These are phyloP conservation scores for Pythium brassicae DNA, from an alignment of 352 stramenopile species.

Conservation along the genomic window DNA sequence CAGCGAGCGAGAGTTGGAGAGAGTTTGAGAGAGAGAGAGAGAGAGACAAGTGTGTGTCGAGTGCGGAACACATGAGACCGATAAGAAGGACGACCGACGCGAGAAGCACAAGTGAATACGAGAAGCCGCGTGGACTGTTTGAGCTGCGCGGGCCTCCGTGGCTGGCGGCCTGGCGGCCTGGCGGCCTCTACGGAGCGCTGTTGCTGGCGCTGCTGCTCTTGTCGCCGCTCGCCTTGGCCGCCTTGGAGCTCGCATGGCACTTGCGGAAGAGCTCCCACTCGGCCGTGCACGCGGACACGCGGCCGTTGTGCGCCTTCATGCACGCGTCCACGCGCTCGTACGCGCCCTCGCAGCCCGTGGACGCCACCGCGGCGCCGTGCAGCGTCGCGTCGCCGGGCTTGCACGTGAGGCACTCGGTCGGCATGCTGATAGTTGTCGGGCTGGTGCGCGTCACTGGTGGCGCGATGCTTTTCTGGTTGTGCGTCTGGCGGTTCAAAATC, in stretches of 20 bases:
- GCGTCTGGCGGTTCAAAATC: background rate
- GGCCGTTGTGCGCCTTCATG: slow-evolving; percentile 76
- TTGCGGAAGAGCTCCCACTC: slow-evolving; percentile 74
- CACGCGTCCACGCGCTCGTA: slow-evolving; percentile 74
- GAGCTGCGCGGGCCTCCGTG: too few species aligned
- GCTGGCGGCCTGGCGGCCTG: too few species aligned
- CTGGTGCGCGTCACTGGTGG: background rate
- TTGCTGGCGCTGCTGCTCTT: background rate
- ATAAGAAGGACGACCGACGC: too few species aligned
- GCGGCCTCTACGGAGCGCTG: background rate
- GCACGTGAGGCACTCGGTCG: slow-evolving; percentile 69
- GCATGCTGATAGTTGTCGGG: slow-evolving; percentile 22
- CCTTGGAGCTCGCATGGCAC: slow-evolving; percentile 61
- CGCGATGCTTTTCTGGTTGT: background rate
- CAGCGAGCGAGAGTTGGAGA: too few species aligned
- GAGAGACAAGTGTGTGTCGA: too few species aligned
- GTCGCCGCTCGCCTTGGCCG: slow-evolving; percentile 13
- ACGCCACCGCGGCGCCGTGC: slow-evolving; percentile 61
- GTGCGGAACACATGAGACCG: too few species aligned
- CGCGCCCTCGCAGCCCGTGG: slow-evolving; percentile 58
- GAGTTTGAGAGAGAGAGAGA: background rate
- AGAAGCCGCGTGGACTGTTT: too few species aligned
- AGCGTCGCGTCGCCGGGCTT: slow-evolving; percentile 64
- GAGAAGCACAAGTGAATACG: too few species aligned
- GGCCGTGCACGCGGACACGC: slow-evolving; percentile 71